Conservation (phyloP, 768 basidiomycete species). For the Lentinula edodes region DNA sequence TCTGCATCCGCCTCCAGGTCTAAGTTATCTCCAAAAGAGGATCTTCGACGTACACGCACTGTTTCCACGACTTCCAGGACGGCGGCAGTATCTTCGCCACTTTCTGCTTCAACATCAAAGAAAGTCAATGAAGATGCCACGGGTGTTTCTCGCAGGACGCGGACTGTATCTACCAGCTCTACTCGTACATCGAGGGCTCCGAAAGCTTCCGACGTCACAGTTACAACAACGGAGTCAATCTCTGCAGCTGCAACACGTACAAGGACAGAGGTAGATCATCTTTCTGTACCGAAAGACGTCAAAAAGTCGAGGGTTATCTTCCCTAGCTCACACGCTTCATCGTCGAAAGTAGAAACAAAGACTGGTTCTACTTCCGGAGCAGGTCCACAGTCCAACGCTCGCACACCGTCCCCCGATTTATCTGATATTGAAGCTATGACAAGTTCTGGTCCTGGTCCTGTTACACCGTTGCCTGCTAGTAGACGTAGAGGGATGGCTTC, state of each 20-base stretch:
- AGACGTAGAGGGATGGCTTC: constrained; percentile 24
- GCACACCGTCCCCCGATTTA: constrained; percentile 29
- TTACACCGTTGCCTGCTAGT: constrained; percentile 12
- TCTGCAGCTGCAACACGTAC: neutral
- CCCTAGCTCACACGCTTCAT: neutral
- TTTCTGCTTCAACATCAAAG: neutral
- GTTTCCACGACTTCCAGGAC: constrained; percentile 15
- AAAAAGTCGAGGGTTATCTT: neutral
- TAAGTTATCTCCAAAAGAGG: neutral
- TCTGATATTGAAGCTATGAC: constrained; percentile 19
- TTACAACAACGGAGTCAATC: neutral
- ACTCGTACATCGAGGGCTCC: neutral
- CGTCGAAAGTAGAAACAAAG: neutral
- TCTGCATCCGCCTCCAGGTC: neutral
- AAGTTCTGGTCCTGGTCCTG: neutral
- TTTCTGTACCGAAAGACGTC: neutral
- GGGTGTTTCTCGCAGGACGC: neutral
- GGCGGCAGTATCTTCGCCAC: neutral
- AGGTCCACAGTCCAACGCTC: neutral
- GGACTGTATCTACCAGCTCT: neutral
- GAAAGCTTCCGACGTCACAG: neutral
- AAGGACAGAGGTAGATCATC: neutral
- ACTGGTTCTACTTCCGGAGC: neutral
- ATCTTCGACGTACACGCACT: constrained; percentile 22
- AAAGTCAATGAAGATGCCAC: neutral